Evolutionary conservation across 1,139 yeast species (phyloP).

Genomic region (Hansenula anomala): DNA sequence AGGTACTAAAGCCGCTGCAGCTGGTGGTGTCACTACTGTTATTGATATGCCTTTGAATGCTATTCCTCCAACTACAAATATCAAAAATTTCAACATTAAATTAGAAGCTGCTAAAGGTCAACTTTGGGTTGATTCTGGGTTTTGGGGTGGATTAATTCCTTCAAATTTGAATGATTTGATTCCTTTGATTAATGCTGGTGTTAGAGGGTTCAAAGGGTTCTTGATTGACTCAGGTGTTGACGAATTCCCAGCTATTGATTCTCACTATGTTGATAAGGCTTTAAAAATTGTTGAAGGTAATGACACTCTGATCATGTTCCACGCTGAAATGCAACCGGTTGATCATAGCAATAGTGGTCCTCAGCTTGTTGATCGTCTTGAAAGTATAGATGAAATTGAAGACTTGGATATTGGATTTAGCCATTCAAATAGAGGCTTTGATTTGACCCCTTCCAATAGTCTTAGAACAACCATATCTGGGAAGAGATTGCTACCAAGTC

Average conservation of each 20-base stretch:
- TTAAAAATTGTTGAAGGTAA: constrained; percentile 55
- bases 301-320: constrained; percentile 80
- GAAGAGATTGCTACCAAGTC: constrained; percentile 1
- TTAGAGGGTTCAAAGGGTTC: constrained; percentile 89
- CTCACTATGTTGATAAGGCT: constrained; percentile 59
- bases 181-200: constrained; percentile 79
- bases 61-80: constrained; percentile 88
- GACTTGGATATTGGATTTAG: constrained; percentile 10
- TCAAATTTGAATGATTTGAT: constrained; percentile 61
- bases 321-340: constrained; percentile 76
- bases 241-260: constrained; percentile 81
- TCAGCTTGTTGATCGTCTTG: constrained; percentile 4
- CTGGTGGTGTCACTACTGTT: constrained; percentile 95
- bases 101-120: constrained; percentile 74
- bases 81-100: constrained; percentile 69
- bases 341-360: constrained; percentile 29
- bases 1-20: constrained; percentile 88
- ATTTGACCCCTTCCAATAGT: constrained; percentile 3
- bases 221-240: constrained; percentile 90
- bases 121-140: constrained; percentile 91
- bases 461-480: constrained; percentile 4
- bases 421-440: neutral
- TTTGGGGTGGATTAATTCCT: constrained; percentile 95
- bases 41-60: constrained; percentile 96
- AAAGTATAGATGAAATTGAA: constrained; percentile 7